Percentiles rank a stretch among this genome's conserved stretches.
These are phyloP conservation scores for Pleurotus platypus DNA, from an alignment of 768 basidiomycete species.

Conservation along the genomic window DNA sequence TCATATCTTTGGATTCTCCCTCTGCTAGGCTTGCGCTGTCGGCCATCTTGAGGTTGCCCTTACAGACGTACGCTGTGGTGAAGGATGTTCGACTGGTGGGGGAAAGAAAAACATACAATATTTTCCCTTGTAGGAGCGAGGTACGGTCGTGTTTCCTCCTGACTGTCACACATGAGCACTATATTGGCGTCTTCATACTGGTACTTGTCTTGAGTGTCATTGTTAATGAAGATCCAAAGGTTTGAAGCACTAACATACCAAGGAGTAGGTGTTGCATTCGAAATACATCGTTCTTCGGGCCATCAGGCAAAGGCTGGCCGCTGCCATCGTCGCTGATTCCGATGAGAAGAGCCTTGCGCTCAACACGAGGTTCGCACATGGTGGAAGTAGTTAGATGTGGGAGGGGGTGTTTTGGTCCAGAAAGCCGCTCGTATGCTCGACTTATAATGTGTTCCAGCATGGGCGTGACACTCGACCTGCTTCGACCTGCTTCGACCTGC, in stretches of 20 bases:
- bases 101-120: conserved; percentile 32
- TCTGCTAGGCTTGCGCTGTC: too few species aligned
- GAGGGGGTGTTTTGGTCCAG: too few species aligned
- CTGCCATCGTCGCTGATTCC: neutral
- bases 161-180: conserved; percentile 39
- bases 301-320: conserved; percentile 12
- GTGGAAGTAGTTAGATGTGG: too few species aligned
- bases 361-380: too few species aligned
- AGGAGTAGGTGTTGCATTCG: conserved; percentile 24
- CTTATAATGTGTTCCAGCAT: too few species aligned
- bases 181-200: conserved; percentile 35
- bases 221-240: neutral
- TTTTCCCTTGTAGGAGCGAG: conserved; percentile 38
- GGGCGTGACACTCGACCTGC: too few species aligned
- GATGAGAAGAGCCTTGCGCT: neutral
- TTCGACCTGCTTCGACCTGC: too few species aligned
- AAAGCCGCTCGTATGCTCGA: too few species aligned
- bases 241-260: conserved; percentile 21
- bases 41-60: too few species aligned
- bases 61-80: too few species aligned
- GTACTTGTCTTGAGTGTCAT: conserved; percentile 27
- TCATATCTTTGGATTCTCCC: too few species aligned
- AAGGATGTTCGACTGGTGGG: too few species aligned
- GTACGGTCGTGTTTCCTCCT: conserved; percentile 14
- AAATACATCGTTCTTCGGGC: conserved; percentile 34